Base-by-base conservation (phyloP, 169 alveolate species). In the Eimeria zaria region DNA sequence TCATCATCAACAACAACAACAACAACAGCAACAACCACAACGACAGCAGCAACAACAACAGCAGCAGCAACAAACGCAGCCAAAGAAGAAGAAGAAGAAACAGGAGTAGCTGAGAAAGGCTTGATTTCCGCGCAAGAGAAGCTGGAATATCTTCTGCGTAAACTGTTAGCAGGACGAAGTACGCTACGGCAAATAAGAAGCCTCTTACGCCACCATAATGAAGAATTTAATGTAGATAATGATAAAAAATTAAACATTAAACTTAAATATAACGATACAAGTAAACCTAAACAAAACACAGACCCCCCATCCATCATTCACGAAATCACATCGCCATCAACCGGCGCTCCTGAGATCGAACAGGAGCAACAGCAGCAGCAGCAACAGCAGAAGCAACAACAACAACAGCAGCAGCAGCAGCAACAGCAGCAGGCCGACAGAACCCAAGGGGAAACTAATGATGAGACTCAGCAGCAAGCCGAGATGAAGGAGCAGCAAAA, bases 71-170 rank as follows among this genome's bases (percentile, higher is more conserved):
- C 16, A 76, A 6, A 60, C 14, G 87, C 87, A 41, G 41, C 62
- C 18, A 62, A 60, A 76, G 62, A 60, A 41, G 41, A 36, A 76
- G 87, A n/a, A 48, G 87, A 36, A 76, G 62, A 8, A 11, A 18
- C 87, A 44, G 18, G 62, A 76, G 20, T 62, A 41, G 64, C 36
- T 20, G 39, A 76, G 22, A 24, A 76, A 41, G 36, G 30, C 60
- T 41, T 20, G 20, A 30, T 24, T 11, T 27, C 64, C 41, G 24
- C 87, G 5, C 87, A 39, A 48, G 39, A 36, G 60, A 36, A 76
- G n/a, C 30, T 81, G 14, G 90, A 81, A 53, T 51, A 71, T 27
- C 71, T 81, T 81, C 73, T 81, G 73, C 90, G 36, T 11, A 48
- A 81, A 33, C 18, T 81, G 3, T 14, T 81, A 11, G 48, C 33